Percentiles rank a stretch among this genome's conserved stretches.
These are phyloP conservation scores for Kwoniella mangroviensis DNA, from an alignment of 768 basidiomycete genomes.

Conservation along the genomic window DNA sequence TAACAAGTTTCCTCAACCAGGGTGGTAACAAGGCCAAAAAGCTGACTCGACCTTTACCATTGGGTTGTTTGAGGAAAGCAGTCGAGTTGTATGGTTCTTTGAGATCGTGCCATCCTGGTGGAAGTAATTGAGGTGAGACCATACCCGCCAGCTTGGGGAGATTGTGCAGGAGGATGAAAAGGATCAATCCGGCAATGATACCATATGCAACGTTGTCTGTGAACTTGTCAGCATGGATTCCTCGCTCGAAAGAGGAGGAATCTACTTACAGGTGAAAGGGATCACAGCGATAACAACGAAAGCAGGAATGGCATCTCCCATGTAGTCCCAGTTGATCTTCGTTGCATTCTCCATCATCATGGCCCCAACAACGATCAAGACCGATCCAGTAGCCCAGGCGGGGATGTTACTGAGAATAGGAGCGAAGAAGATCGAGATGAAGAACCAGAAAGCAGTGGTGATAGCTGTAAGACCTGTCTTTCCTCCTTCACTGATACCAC, in stretches of 20 bases:
- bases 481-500: conserved; percentile 70
- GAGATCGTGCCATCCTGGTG: conserved; percentile 50
- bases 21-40: conserved; percentile 43
- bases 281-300: conserved; percentile 82
- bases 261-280: conserved; percentile 51
- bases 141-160: conserved; percentile 67
- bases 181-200: conserved; percentile 76
- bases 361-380: conserved; percentile 81
- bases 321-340: conserved; percentile 87
- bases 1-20: conserved; percentile 46
- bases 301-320: conserved; percentile 83
- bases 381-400: conserved; percentile 83
- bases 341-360: conserved; percentile 85
- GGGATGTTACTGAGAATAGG: conserved; percentile 88
- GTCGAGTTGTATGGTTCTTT: conserved; percentile 49
- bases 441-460: conserved; percentile 73
- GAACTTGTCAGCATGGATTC: conserved; percentile 8
- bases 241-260: no score
- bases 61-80: conserved; percentile 44
- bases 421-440: conserved; percentile 82
- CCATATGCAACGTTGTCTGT: conserved; percentile 78
- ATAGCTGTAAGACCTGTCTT: conserved; percentile 84
- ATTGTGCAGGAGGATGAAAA: conserved; percentile 75
- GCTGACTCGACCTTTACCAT: conserved; percentile 26
- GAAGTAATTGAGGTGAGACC: conserved; percentile 57